Base-by-base conservation (phyloP, 345 rosid genomes). In the Lumnitzera racemosa region DNA sequence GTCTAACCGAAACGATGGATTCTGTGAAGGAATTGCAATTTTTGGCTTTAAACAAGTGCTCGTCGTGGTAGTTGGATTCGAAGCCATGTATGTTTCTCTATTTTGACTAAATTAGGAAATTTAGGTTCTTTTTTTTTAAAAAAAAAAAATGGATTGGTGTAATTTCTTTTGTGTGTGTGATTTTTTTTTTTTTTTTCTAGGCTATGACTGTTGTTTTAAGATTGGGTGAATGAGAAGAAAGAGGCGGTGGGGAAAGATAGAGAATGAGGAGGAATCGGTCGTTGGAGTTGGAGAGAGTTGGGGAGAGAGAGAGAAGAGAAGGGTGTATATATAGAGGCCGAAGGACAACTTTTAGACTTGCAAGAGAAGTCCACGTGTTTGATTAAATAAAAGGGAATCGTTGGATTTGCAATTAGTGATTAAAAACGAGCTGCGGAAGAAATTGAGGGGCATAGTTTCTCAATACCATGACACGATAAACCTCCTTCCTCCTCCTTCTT, bases 71-170 rank as follows among this genome's bases (percentile, higher is more conserved):
- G 43, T 9, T 9, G 43, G 6, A 9, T 36, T 6, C 7, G 43
- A 36, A 36, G 43, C 43, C 43, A 36, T 36, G 43, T 4, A 36
- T 36, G 7, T 9, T 10, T 49, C 65, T 64, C 51, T 77, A 70
- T 47, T 67, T 49, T 52, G 58, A 49, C 25, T 66, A 47, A 54
- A 76, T 55, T 69, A 69, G 58, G 61, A 83, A 78, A 83, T 74
- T 81, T 61, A 65, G 25, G 13, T 29, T 49, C 20, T 49, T 49
- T 49, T 29, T 29, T 29, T 29, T 29, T 29, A n/a, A n/a, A n/a
- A n/a, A n/a, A n/a, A n/a, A n/a, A n/a, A n/a, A 20, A 1, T 20
- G 20, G 20, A 20, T 20, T 20, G 20, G 20, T 20, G 20, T 20
- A 20, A 20, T 20, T 2, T 23, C 11, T 36, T 46, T 6, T n/a